phyloP scores from a whole-genome alignment of 495 filamentous ascomycete genomes.

The Penicillium waksmanii region DNA sequence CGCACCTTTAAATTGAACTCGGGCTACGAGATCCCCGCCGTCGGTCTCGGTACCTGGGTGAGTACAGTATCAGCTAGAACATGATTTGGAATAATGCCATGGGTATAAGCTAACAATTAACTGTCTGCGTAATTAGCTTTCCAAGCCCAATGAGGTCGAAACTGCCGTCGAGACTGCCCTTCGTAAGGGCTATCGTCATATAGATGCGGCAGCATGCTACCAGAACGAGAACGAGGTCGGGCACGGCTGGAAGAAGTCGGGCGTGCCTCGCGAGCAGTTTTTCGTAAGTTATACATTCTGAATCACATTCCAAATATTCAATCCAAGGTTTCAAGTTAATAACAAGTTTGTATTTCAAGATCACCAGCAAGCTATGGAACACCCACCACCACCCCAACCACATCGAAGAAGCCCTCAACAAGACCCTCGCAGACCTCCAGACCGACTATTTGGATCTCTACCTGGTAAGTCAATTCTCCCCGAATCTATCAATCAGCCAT shows the following conservation, averaged over 20 bases:
- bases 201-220: conserved; percentile 42
- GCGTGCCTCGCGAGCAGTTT: conserved; percentile 44
- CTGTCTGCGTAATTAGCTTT: conserved; percentile 36
- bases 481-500: not conserved
- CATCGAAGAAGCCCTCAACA: conserved; percentile 44
- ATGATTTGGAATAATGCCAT: not conserved
- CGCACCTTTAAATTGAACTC: conserved; percentile 46
- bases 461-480: conserved; percentile 41
- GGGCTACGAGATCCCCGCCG: conserved; percentile 43
- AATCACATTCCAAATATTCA: not conserved
- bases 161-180: conserved; percentile 53
- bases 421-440: conserved; percentile 46
- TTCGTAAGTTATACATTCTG: conserved; percentile 35
- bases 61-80: not conserved
- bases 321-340: not conserved
- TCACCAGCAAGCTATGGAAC: conserved; percentile 51
- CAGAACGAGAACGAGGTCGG: conserved; percentile 50
- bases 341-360: conserved; percentile 13
- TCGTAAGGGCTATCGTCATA: conserved; percentile 52
- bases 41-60: conserved; percentile 41
- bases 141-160: conserved; percentile 52
- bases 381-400: conserved; percentile 47
- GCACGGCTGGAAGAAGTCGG: conserved; percentile 45
- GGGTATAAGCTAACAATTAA: not conserved
- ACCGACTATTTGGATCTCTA: conserved; percentile 50